Base-by-base conservation (phyloP, 2,329 filamentous ascomycete species). In the Tolypocladium paradoxum region DNA sequence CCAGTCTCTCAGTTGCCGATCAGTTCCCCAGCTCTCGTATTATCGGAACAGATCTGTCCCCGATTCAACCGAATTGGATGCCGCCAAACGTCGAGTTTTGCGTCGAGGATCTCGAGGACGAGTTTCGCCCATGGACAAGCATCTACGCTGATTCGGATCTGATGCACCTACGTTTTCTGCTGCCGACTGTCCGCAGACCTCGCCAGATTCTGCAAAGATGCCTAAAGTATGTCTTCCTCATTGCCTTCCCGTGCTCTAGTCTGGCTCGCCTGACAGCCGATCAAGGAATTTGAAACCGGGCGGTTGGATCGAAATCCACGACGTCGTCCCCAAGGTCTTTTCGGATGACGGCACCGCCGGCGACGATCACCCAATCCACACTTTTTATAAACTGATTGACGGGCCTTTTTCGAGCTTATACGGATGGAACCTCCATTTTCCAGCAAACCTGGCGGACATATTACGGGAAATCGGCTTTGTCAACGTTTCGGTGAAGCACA, bases 41-140 rank as follows among this genome's bases (percentile, higher is more conserved):
- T n/a, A 69, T 73, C 38, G 75, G 75, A 37, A 68, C 69, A 34
- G 72, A 75, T 57, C 63, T 75, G 14, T 72, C 71, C 11, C 70
- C 70, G 7, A 73, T 74, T n/a, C 71, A 75, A 47, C 70, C 70
- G 3, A 61, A 64, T 29, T 73, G 67, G 62, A 74, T 80, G 7
- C 80, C 81, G 3, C 76, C 78, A 14, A 84, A 84, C 57, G 70
- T 82, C 35, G 72, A 74, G 47, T 84, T 70, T 74, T 58, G 73
- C 20, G 66, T 70, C 22, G 68, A 70, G 48, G 68, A 69, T 43
- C 60, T 70, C 11, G 68, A 70, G 52, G 67, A 69, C 52, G 65
- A 68, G 24, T 62, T 60, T 52, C 66, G 64, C 8, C 62, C 63
- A 8, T 69, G 67, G 67, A 67, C 65, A 3, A 67, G 55, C 29